A percentile compares a stretch with the other conserved stretches of the same genome.
Conservation (phyloP, 164 flowering plant genomes). For the Macadamia integrifolia region DNA sequence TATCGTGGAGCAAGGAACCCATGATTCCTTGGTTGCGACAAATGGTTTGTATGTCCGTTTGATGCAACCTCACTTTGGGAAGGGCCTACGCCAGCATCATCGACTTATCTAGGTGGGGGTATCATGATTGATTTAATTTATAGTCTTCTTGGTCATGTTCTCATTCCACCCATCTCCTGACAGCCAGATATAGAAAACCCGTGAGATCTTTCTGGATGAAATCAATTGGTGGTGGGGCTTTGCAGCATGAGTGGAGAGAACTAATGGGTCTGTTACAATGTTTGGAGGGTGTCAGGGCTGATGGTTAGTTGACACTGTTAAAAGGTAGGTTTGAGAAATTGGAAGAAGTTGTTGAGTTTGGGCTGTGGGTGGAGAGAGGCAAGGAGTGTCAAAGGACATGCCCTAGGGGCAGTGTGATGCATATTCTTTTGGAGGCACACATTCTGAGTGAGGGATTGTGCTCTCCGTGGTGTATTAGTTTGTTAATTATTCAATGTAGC, state of each 20-base stretch:
- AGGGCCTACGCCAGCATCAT: conserved; percentile 84
- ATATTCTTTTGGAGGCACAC: conserved; percentile 55
- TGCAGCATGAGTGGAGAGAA: conserved; percentile 25
- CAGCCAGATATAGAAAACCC: neutral
- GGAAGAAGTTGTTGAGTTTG: conserved; percentile 18
- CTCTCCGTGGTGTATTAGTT: conserved; percentile 37
- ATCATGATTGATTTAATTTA: conserved; percentile 12
- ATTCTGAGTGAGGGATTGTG: conserved; percentile 7
- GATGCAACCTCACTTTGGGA: conserved; percentile 95
- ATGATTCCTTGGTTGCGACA: conserved; percentile 69
- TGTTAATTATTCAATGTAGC: conserved; percentile 22
- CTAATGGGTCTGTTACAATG: conserved; percentile 19
- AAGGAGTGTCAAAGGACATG: neutral
- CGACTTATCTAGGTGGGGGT: conserved; percentile 46
- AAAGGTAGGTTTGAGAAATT: conserved; percentile 20
- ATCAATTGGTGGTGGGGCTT: conserved; percentile 11
- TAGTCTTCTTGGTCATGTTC: conserved; percentile 7
- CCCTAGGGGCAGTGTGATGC: conserved; percentile 18
- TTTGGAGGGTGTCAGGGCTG: conserved; percentile 9
- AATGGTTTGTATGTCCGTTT: conserved; percentile 83
- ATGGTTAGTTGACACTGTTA: conserved; percentile 20
- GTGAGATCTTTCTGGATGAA: conserved; percentile 2
- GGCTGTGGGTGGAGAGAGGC: conserved; percentile 4
- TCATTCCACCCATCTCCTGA: conserved; percentile 19
- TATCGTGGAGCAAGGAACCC: conserved; percentile 93